A percentile compares a stretch with the other conserved stretches of the same genome.
Evolutionary conservation across 345 rosid species (phyloP).

Genomic region (Citrus hindsii): DNA sequence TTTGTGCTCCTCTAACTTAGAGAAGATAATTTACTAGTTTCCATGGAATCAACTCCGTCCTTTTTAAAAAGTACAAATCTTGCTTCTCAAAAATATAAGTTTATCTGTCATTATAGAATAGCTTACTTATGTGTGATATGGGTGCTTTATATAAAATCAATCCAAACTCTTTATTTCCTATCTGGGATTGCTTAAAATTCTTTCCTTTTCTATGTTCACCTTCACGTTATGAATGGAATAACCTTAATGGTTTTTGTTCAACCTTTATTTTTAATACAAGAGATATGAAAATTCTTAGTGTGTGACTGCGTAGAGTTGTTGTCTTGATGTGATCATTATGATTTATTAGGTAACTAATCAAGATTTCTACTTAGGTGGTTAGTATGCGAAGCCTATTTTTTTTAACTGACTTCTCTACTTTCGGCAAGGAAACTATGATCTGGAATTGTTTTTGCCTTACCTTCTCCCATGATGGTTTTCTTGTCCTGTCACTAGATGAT

Average conservation of each 20-base stretch:
- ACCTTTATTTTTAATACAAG: not conserved
- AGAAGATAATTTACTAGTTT: not conserved
- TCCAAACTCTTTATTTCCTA: not conserved
- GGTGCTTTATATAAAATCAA: not conserved
- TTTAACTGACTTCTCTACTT: not conserved
- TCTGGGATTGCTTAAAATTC: not conserved
- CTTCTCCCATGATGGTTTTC: not conserved
- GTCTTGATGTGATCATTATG: not conserved
- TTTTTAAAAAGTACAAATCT: not conserved
- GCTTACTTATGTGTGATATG: not conserved
- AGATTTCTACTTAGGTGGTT: not conserved
- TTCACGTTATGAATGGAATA: not conserved
- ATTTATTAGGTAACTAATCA: not conserved
- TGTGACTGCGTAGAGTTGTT: not conserved
- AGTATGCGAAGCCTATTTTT: not conserved
- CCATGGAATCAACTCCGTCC: not conserved
- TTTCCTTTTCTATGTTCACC: not conserved
- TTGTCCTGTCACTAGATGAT: not conserved
- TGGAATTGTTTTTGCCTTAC: not conserved
- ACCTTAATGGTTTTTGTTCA: not conserved
- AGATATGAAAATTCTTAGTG: conserved; percentile 3
- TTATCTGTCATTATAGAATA: not conserved
- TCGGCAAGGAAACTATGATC: not conserved
- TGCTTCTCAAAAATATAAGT: not conserved
- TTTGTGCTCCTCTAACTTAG: not conserved